phyloP scores from a whole-genome alignment of 768 basidiomycete genomes.

The Clitopilus hobsonii region DNA sequence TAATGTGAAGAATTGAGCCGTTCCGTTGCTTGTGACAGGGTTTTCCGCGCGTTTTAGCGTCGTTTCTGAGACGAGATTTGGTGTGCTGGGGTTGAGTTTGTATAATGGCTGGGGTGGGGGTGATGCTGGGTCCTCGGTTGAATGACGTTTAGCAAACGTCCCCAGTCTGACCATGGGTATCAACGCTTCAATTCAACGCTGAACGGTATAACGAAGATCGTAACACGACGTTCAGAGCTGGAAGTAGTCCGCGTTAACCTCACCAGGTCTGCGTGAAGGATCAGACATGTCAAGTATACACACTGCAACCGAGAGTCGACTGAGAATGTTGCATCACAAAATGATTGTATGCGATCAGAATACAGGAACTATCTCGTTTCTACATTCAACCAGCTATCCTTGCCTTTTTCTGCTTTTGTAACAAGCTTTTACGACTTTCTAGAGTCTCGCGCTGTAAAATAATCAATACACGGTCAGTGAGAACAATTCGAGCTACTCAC shows the following conservation, averaged over 20 bases:
- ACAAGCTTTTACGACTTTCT: constrained; percentile 50
- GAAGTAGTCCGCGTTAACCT: background rate
- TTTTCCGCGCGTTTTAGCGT: constrained; percentile 44
- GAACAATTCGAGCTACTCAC: constrained; percentile 37
- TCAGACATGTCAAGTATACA: background rate
- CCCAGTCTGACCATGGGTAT: constrained; percentile 19
- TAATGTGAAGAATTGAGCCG: constrained; percentile 63
- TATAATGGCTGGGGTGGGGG: constrained; percentile 27
- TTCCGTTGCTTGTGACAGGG: constrained; percentile 42
- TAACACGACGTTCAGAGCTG: background rate
- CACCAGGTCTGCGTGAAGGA: constrained; percentile 12
- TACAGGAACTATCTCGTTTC: constrained; percentile 1
- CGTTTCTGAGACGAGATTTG: constrained; percentile 37
- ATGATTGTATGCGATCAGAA: background rate
- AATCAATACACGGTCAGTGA: background rate
- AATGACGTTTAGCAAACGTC: background rate
- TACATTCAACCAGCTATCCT: constrained; percentile 11
- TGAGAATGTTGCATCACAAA: background rate
- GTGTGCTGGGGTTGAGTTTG: constrained; percentile 21
- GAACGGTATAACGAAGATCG: background rate
- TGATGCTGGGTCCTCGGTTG: constrained; percentile 4
- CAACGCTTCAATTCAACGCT: background rate
- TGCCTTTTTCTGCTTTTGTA: constrained; percentile 50
- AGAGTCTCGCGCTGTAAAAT: constrained; percentile 52
- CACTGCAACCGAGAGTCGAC: constrained; percentile 6